Evolutionary conservation across 257 asterid genomes (phyloP).

Genomic region (Solanum piurae): DNA sequence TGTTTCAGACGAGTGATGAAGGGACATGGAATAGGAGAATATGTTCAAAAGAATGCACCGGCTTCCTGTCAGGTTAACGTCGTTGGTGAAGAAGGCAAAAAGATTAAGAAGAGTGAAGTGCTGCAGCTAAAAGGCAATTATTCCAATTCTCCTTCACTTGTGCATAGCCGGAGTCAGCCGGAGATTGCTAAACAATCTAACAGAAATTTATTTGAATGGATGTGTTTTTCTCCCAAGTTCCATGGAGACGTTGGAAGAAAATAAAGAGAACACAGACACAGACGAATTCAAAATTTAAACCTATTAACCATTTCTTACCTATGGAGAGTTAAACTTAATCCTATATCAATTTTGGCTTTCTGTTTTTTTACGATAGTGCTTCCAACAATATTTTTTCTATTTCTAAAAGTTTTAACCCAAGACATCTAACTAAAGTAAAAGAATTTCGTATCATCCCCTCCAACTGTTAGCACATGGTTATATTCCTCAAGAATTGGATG

Average conservation of each 20-base stretch:
- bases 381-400: background rate
- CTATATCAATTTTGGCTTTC: background rate
- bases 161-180: slow-evolving; percentile 1
- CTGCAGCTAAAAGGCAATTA: background rate
- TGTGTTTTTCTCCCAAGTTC: slow-evolving; percentile 20
- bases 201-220: slow-evolving; percentile 53
- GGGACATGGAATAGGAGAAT: slow-evolving; percentile 55
- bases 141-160: background rate
- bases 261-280: background rate
- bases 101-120: background rate
- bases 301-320: background rate
- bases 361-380: background rate
- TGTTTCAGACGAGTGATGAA: slow-evolving; percentile 38
- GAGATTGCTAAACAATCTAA: slow-evolving; percentile 15
- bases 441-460: background rate
- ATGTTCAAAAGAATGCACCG: slow-evolving; percentile 61
- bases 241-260: background rate
- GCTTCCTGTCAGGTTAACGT: slow-evolving; percentile 48
- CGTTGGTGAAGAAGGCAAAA: slow-evolving; percentile 21
- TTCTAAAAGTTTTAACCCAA: fast-evolving
- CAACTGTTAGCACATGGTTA: background rate
- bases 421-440: too few species aligned
- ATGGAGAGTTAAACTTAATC: background rate
- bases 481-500: background rate
- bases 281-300: background rate